phyloP scores from a whole-genome alignment of 1,284 basidiomycete genomes.

The Phlebopus sp. region DNA sequence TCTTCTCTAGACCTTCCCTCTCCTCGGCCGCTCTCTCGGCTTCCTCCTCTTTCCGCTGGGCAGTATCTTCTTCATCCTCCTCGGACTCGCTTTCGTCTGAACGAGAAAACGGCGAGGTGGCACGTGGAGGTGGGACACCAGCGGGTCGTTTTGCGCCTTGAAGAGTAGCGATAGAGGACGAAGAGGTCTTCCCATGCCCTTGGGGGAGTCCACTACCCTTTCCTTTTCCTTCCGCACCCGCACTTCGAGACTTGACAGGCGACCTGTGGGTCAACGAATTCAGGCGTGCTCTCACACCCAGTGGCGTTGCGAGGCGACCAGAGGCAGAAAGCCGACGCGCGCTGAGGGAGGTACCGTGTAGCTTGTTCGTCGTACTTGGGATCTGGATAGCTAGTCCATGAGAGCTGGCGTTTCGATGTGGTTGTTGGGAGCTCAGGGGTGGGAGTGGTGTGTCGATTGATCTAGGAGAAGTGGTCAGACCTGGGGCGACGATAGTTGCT shows the following conservation, averaged over 20 bases:
- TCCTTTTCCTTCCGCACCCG: conserved; percentile 1
- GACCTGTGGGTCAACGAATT: conserved; percentile 57
- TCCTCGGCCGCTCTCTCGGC: conserved; percentile 63
- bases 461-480: conserved; percentile 26
- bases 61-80: conserved; percentile 57
- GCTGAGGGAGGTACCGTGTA: conserved; percentile 9
- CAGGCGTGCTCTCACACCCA: conserved; percentile 64
- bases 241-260: conserved; percentile 23
- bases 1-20: conserved; percentile 60
- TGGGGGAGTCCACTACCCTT: conserved; percentile 4
- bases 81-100: conserved; percentile 37
- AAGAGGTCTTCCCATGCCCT: conserved; percentile 51
- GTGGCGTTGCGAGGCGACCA: conserved; percentile 44
- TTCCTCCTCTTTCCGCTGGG: conserved; percentile 60
- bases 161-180: conserved; percentile 66
- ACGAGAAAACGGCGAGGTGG: conserved; percentile 42
- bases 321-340: conserved; percentile 34
- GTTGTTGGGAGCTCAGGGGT: conserved; percentile 28
- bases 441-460: conserved; percentile 21
- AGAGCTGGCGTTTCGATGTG: conserved; percentile 5
- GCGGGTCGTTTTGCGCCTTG: conserved; percentile 42
- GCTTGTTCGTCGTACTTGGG: conserved; percentile 21
- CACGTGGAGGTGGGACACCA: conserved; percentile 10
- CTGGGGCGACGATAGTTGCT: conserved; percentile 21
- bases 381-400: conserved; percentile 26